Evolutionary conservation across 2,329 filamentous ascomycete species (phyloP).

Genomic region (Cladosporium sp.): DNA sequence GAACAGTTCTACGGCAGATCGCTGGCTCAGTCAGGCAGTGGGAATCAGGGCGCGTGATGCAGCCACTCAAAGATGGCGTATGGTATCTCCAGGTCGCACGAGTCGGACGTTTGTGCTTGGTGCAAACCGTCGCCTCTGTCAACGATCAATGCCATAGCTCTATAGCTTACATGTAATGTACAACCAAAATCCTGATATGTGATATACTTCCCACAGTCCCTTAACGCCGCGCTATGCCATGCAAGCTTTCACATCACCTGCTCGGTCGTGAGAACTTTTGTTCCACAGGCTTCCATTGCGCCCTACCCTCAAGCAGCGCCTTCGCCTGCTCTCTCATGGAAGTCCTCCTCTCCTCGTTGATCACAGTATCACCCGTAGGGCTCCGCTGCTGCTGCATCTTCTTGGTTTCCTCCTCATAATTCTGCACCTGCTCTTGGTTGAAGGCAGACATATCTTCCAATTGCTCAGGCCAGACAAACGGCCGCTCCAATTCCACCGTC

Average conservation of each 20-base stretch:
- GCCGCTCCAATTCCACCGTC: constrained; percentile 82
- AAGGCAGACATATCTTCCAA: constrained; percentile 53
- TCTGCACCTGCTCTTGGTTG: constrained; percentile 26
- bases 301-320: constrained; percentile 56
- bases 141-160: constrained; percentile 4
- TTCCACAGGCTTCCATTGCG: constrained; percentile 50
- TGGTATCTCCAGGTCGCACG: no score
- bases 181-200: constrained; percentile 1
- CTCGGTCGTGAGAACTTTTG: constrained; percentile 3
- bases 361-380: constrained; percentile 30
- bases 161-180: constrained; percentile 13
- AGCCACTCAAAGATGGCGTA: no score
- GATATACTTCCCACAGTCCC: constrained; percentile 9
- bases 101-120: background rate
- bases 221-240: constrained; percentile 11
- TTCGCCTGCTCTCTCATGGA: constrained; percentile 58
- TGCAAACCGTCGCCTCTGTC: background rate
- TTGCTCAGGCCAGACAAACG: constrained; percentile 80
- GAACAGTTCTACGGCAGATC: background rate
- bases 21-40: background rate
- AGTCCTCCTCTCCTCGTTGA: constrained; percentile 40
- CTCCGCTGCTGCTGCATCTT: constrained; percentile 33
- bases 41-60: no score
- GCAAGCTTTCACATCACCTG: background rate
- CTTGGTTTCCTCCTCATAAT: constrained; percentile 35